A percentile compares a stretch with the other conserved stretches of the same genome.
Evolutionary conservation across 2,329 filamentous ascomycete genomes (phyloP).

Genomic region (Scortechinia acanthostroma): DNA sequence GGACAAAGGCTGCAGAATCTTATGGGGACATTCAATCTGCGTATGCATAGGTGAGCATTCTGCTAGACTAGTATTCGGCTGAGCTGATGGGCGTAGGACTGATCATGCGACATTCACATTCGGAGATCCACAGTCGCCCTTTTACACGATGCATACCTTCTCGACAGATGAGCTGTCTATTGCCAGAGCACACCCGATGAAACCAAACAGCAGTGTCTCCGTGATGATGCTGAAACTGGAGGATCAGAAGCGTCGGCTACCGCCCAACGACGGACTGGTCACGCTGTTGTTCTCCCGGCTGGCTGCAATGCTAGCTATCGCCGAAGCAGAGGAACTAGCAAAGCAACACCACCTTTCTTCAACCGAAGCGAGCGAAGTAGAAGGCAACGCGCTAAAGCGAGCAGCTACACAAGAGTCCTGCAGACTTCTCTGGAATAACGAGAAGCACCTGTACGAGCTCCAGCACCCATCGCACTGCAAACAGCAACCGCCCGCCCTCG

Average conservation of each 20-base stretch:
- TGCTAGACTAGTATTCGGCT: too few relatives aligned
- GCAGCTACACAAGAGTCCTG: constrained; percentile 35
- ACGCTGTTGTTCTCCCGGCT: constrained; percentile 35
- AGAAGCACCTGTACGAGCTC: constrained; percentile 7
- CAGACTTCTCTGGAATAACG: constrained; percentile 29
- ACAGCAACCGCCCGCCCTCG: constrained; percentile 14
- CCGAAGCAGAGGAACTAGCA: constrained; percentile 28
- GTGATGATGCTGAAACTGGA: constrained; percentile 31
- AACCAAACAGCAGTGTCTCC: constrained; percentile 25
- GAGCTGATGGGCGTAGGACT: not conserved
- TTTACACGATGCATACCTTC: not conserved
- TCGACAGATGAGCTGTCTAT: constrained; percentile 16
- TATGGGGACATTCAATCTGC: constrained; percentile 24
- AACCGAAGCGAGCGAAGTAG: constrained; percentile 26
- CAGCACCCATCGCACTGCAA: constrained; percentile 1
- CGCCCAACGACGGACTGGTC: constrained; percentile 29
- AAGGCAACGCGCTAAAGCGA: constrained; percentile 29
- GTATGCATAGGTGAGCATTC: constrained; percentile 24
- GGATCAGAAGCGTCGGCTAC: constrained; percentile 20
- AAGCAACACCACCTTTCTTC: constrained; percentile 26
- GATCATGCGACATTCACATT: not conserved
- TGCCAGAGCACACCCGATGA: constrained; percentile 27
- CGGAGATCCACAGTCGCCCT: not conserved
- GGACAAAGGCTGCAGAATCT: constrained; percentile 23
- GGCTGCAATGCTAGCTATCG: constrained; percentile 36